phyloP scores from a whole-genome alignment of 2,329 filamentous ascomycete genomes.

The Penicillium occitanis region DNA sequence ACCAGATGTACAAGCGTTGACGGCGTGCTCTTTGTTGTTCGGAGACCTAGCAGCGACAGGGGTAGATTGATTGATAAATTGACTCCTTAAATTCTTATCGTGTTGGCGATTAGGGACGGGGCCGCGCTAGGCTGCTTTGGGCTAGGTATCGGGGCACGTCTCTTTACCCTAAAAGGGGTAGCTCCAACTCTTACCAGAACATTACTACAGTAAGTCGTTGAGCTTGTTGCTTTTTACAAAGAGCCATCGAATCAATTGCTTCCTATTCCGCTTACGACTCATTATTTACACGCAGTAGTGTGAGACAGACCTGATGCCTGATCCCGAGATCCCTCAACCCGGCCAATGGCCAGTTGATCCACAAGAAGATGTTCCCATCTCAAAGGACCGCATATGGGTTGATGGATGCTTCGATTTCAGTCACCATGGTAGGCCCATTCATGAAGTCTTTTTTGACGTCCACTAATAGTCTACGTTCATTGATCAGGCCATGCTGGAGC shows the following conservation, averaged over 20 bases:
- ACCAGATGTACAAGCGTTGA: constrained; percentile 7
- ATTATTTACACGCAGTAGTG: not conserved
- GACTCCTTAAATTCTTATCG: constrained; percentile 8
- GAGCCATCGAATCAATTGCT: not conserved
- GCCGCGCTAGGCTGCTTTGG: not conserved
- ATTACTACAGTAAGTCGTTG: not conserved
- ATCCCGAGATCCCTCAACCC: constrained; percentile 47
- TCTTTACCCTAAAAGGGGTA: constrained; percentile 14
- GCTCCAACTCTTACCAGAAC: not conserved
- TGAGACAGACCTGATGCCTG: constrained; percentile 13
- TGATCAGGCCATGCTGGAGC: constrained; percentile 83
- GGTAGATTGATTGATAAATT: constrained; percentile 8
- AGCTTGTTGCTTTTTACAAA: not conserved
- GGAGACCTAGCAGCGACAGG: constrained; percentile 2
- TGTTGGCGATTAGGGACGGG: not conserved
- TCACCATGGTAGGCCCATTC: constrained; percentile 71
- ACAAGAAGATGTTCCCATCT: constrained; percentile 58
- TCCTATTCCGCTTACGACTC: not conserved
- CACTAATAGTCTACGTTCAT: constrained; percentile 17
- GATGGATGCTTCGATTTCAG: constrained; percentile 99
- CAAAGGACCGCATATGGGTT: constrained; percentile 83
- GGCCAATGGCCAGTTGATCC: constrained; percentile 66
- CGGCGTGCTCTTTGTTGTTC: constrained; percentile 1
- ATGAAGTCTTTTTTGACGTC: not conserved
- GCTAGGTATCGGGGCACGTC: not conserved